A percentile compares a stretch with the other conserved stretches of the same genome.
phyloP scores from a whole-genome alignment of 2,329 filamentous ascomycete species.

The Epichloe typhina region DNA sequence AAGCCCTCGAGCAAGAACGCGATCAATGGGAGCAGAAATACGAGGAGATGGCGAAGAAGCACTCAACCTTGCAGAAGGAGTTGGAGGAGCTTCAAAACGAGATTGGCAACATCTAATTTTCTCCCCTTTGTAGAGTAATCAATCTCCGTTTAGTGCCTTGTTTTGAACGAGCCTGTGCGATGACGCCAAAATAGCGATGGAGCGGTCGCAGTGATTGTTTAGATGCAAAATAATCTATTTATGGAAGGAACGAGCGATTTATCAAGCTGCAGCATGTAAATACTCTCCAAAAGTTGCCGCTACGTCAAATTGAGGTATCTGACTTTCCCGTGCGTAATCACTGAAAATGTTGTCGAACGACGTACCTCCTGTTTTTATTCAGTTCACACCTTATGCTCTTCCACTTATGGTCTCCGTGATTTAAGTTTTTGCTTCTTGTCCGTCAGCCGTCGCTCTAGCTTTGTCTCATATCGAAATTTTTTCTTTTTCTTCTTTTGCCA shows the following conservation, averaged over 20 bases:
- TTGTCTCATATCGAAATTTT: conserved; percentile 87
- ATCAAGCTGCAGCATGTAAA: conserved; percentile 18
- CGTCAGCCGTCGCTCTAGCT: conserved; percentile 66
- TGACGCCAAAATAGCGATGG: neutral
- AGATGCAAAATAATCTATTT: conserved; percentile 13
- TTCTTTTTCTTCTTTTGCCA: conserved; percentile 65
- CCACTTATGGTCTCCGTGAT: conserved; percentile 12
- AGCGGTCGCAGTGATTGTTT: conserved; percentile 5
- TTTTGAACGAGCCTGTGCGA: neutral
- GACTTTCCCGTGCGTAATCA: neutral
- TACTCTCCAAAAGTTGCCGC: conserved; percentile 16
- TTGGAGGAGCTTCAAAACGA: conserved; percentile 81
- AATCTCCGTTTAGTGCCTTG: conserved; percentile 8
- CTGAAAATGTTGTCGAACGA: neutral
- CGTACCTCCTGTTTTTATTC: neutral
- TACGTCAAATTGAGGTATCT: conserved; percentile 19
- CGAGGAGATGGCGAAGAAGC: conserved; percentile 93
- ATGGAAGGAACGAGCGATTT: conserved; percentile 16
- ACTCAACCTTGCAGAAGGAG: conserved; percentile 72
- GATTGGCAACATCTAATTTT: conserved; percentile 77
- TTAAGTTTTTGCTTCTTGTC: conserved; percentile 59
- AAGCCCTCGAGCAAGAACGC: conserved; percentile 81
- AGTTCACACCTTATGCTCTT: neutral
- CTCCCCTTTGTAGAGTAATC: conserved; percentile 6
- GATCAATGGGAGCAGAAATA: conserved; percentile 97